Percentiles rank a stretch among this genome's conserved stretches.
These are phyloP conservation scores for Aspergillus ustus DNA, from an alignment of 2,329 filamentous ascomycete genomes.

Conservation along the genomic window DNA sequence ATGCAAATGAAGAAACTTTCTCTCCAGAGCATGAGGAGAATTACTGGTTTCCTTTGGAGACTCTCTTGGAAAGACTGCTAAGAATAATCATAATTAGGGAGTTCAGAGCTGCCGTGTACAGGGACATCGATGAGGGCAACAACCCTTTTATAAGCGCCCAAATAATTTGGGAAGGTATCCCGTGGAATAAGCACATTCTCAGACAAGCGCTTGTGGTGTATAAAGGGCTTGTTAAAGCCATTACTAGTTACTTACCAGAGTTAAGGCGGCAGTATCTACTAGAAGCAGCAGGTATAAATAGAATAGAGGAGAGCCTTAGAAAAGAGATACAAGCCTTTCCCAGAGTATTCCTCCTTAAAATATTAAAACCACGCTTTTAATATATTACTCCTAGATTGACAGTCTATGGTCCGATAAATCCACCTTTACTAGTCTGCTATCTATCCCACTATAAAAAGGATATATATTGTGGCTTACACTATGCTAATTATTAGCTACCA, in stretches of 20 bases:
- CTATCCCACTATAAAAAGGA: too few species aligned
- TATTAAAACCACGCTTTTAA: background rate
- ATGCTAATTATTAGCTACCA: too few species aligned
- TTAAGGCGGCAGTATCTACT: too few species aligned
- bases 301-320: background rate
- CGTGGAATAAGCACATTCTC: conserved; percentile 1
- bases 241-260: background rate
- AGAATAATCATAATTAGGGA: background rate
- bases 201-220: background rate
- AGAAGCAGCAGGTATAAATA: background rate
- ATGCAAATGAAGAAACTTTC: background rate
- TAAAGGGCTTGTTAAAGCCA: background rate
- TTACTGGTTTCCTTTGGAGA: background rate
- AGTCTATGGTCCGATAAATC: background rate
- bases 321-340: background rate
- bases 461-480: too few species aligned
- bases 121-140: background rate
- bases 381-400: conserved; percentile 4
- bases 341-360: background rate
- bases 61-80: background rate
- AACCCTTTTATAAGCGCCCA: background rate
- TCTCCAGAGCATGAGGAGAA: background rate
- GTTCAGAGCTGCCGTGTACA: background rate
- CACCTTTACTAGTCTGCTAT: background rate
- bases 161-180: background rate